Evolutionary conservation across 1,284 basidiomycete genomes (phyloP), one percentile per base, ranked within the genome.

Genomic region (Marasmius tenuissimus): DNA sequence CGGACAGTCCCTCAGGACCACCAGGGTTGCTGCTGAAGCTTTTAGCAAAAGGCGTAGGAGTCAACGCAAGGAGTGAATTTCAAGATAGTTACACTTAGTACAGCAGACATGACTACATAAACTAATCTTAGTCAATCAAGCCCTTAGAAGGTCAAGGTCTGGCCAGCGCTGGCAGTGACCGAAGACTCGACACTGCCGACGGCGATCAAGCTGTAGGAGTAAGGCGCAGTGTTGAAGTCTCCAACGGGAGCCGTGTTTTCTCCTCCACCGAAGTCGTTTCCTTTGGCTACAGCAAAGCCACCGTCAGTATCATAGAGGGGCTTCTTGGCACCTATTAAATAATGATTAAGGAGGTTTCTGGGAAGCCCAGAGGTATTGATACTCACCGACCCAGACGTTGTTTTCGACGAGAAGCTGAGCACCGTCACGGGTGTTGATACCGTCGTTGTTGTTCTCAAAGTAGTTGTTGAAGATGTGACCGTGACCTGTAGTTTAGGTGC

Each of bases 371-470:
- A 16, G 27, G 6, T 8, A 11, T 14, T 10, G 35, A 48, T 63
- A 62, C 69, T 63, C 70, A 68, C 72, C 73, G 57, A 70, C 73
- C 73, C 73, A 81, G 50, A 81, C 75, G 64, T 80, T 80, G 73
- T 81, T 81, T 69, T 81, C 75, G 53, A 81, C 78, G 16, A 81
- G 73, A 60, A 81, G 75, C 65, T 80, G 76, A 53, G 80, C 79
- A 63, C 79, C 81, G 62, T 77, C 74, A 63, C 81, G 78, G 58
- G 80, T 81, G 72, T 82, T 81, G 66, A 83, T 81, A 58, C 81
- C 80, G 66, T 81, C 80, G 65, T 71, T 73, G 69, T 78, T 79
- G 71, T 74, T 72, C 10, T 60, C 61, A 57, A 66, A 72, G 62
- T 69, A 68, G 66, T 79, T 81, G 74, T 81, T 82, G 70, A 72